Conservation (phyloP, 1,139 yeast species). For the Wickerhamomyces sp. region DNA sequence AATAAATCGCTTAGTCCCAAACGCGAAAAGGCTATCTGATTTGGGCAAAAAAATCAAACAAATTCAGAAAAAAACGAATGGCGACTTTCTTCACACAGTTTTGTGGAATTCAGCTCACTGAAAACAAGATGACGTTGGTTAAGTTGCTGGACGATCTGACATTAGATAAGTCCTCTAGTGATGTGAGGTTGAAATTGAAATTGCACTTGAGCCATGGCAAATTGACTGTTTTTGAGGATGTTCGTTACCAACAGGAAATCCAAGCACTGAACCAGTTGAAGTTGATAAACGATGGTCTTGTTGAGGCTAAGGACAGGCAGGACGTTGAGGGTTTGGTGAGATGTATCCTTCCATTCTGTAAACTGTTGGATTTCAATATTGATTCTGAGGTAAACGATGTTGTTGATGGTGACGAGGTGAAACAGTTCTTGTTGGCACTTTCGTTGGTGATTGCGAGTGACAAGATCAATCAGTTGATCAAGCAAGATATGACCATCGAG, state of each 20-base stretch:
- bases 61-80: no score
- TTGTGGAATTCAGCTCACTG: no score
- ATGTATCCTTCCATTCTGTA: background rate
- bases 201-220: background rate
- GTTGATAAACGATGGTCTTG: background rate
- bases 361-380: background rate
- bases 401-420: background rate
- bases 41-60: no score
- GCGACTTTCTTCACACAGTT: no score
- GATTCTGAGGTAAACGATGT: background rate
- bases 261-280: slow-evolving; percentile 9
- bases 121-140: no score
- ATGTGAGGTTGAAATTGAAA: background rate
- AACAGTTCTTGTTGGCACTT: slow-evolving; percentile 7
- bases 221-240: background rate
- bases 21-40: no score
- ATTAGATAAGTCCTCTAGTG: background rate
- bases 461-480: slow-evolving; percentile 13
- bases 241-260: background rate
- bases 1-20: no score
- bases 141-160: background rate
- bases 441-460: slow-evolving; percentile 14
- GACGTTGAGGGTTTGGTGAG: slow-evolving; percentile 1
- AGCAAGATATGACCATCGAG: slow-evolving; percentile 8
- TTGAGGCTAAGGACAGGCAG: background rate